phyloP scores from a whole-genome alignment of 768 basidiomycete genomes.

The Tricholomella constricta region DNA sequence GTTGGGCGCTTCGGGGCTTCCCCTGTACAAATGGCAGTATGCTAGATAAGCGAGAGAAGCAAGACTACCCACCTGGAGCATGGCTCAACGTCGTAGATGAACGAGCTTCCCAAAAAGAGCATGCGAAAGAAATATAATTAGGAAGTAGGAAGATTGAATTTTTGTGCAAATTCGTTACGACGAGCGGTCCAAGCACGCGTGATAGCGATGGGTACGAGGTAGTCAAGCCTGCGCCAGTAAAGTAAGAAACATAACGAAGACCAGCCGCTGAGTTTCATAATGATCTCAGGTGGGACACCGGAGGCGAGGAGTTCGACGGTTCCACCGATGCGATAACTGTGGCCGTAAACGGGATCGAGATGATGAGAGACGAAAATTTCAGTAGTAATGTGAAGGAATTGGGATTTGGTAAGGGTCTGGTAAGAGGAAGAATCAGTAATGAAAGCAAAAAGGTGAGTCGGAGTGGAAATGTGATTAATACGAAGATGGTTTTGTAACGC shows the following conservation, averaged over 20 bases:
- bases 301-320: conserved; percentile 32
- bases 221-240: conserved; percentile 32
- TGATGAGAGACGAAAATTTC: conserved; percentile 9
- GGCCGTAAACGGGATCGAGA: conserved; percentile 21
- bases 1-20: too few relatives aligned
- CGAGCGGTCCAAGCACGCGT: background rate
- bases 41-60: too few relatives aligned
- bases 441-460: conserved; percentile 14
- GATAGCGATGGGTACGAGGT: background rate
- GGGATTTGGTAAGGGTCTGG: conserved; percentile 2
- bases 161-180: too few relatives aligned
- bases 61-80: too few relatives aligned
- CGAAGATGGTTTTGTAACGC: conserved; percentile 22
- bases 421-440: background rate
- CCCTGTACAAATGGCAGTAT: too few relatives aligned
- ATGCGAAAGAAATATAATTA: too few relatives aligned
- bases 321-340: conserved; percentile 38
- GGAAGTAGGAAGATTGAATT: too few relatives aligned
- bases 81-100: too few relatives aligned
- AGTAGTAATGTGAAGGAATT: conserved; percentile 16
- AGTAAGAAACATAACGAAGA: conserved; percentile 33
- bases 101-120: too few relatives aligned
- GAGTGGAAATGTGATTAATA: conserved; percentile 6
- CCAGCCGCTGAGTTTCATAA: too few relatives aligned
- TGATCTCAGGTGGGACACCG: too few relatives aligned